Percentiles rank a stretch among this genome's conserved stretches.
Conservation (phyloP, 306 rosid genomes). For the Glycine soja region DNA sequence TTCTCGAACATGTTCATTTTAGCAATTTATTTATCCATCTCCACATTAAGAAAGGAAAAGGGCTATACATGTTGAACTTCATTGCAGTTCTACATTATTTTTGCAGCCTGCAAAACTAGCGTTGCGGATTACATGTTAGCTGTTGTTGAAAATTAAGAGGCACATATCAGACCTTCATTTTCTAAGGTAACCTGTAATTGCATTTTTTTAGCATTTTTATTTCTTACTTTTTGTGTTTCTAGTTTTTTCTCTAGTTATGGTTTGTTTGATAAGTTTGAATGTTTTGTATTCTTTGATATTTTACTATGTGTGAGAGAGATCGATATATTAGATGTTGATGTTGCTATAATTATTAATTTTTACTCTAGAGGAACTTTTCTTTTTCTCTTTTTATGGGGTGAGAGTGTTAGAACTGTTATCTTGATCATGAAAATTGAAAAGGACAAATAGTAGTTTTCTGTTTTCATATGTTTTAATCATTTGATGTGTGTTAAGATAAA, state of each 20-base stretch:
- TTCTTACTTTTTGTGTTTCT: neutral
- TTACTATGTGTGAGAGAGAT: neutral
- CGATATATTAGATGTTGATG: neutral
- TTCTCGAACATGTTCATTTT: neutral
- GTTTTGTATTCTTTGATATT: neutral
- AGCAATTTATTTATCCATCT: neutral
- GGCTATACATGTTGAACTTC: neutral
- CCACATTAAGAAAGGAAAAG: neutral
- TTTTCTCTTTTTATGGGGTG: neutral
- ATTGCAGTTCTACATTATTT: neutral
- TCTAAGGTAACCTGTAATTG: conserved; percentile 2
- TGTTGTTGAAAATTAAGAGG: neutral
- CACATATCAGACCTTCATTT: neutral
- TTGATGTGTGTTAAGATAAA: neutral
- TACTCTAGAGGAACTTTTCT: neutral
- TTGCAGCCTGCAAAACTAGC: neutral
- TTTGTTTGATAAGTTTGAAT: neutral
- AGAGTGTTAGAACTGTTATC: neutral
- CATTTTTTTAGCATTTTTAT: neutral
- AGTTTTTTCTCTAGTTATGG: neutral
- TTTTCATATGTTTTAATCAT: conserved; percentile 6
- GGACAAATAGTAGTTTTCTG: no score
- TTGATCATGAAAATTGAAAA: neutral
- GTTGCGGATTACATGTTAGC: neutral
- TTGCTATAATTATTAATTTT: neutral